Base-by-base conservation (phyloP, 75 land plant species). In the Pinus taeda region DNA sequence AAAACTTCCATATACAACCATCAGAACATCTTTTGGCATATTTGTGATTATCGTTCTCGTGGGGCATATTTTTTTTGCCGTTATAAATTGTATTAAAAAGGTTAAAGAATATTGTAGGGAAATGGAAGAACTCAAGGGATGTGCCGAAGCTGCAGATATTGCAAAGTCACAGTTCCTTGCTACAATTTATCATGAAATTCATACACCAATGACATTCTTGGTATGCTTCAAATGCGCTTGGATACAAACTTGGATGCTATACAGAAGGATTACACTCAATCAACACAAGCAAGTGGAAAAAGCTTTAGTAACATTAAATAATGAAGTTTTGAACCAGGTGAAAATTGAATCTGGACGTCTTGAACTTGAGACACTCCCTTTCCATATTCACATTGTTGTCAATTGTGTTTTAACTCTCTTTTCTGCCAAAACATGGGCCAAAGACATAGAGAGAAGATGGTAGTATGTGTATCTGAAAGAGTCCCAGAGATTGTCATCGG, bases 281-380 rank as follows among this genome's bases (percentile, higher is more conserved):
- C 97, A 70, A 95, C 97, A 71, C 93, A 93, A 79, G 90, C 79
- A 29, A 93, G 95, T 81, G 97, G 95, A 26, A 60, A 89, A 84
- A 75, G 89, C 90, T 59, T 82, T 94, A 58, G 90, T 94, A 80
- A 82, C 84, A 58, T 86, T 94, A 33, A 94, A 92, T 59, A 94
- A 94, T 84, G 93, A 94, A 77, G 93, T 94, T 42, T 86, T 94
- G 67, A 95, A 94, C 80, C 85, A 92, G 60, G 97, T 95, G 37
- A 94, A 94, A 74, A 93, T 94, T 80, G 97, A 94, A 83, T 92
- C 93, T 74, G 93, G 97, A 49, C 90, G 90, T 74, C 64, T 94
- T 57, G 97, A 94, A 80, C 83, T 94, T 6, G 95, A 93, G 78
- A 71, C 77, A 7, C 91, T 93, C 61, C 86, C 95, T 30, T 94